Base-by-base conservation (phyloP, 805 yeast genomes). In the Saturnispora saitoi region DNA sequence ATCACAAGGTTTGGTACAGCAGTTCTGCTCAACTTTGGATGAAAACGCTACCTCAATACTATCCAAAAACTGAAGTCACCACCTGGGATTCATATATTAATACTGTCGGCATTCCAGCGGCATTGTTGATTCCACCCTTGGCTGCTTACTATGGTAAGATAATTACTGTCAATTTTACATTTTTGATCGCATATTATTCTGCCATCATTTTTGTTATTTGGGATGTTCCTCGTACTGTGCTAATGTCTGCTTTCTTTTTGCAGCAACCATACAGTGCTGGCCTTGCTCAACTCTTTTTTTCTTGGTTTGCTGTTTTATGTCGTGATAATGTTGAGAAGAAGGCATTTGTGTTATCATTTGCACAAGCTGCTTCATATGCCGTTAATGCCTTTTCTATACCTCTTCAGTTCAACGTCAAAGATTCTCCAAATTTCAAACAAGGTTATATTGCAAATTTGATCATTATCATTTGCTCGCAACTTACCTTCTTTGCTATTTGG, bases 161-260 rank as follows among this genome's bases (percentile, higher is more conserved):
- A 28, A 9, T 54, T 9, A 47, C 52, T 5, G 49, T 47, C 5
- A 36, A 40, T 7, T 1, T 44, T 3, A 53, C 51, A 1, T 32
- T 48, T 29, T 8, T 32, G 14, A 28, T 41, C 0, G 53, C 54
- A 6, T 53, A 50, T 26, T 55, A 40, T 39, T 34, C 54, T 1
- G 45, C 52, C 14, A 51, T 53, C 42, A 20, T 51, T 22, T 38
- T 56, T 10, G 43, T 53, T 20, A 37, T 47, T 26, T 54, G 57
- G 56, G 32, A 48, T 36, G 49, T 45, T 14, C 47, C 49, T n/a
- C 48, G 47, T 19, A 38, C 42, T 0, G 40, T 51, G 4, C 31
- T 53, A 7, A 50, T 80, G 77, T 61, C 72, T 9, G 64, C 72
- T 12, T 79, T 75, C 58, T 76, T 70, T 53, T 52, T 76, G 7